Evolutionary conservation across 169 alveolate species (phyloP), one percentile per base, ranked within the genome.

Genomic region (Plasmodium malariae): DNA sequence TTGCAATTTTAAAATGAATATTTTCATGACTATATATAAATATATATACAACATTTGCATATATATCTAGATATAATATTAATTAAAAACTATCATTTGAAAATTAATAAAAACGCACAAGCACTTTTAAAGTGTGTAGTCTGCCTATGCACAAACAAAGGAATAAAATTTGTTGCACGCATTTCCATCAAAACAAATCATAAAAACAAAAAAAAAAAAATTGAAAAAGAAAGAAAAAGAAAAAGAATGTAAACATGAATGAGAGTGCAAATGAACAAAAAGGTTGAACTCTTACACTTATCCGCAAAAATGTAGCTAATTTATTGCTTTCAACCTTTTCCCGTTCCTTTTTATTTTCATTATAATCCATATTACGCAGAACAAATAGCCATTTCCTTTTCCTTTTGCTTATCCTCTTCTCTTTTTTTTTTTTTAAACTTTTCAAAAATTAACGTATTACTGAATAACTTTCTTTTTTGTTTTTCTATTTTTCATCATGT

Each of bases 1-100:
- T 9, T 54, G 54, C 72, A 54, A 54, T 34, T 73, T 73, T 12
- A 17, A 54, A 54, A 55, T 73, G 19, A 69, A 19, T 28, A 43
- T 21, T 21, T 45, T 14, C 24, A 45, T 45, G 17, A 6, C 63
- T n/a, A n/a, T n/a, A n/a, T 34, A 55, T 73, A 26, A 69, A 19
- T 28, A 43, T 21, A 45, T 45, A 17, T 45, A 45, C 63, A 30
- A 6, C 63, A 5, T 30, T n/a, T 45, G 45, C 40, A 63, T 45
- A 69, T n/a, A 51, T n/a, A 51, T 51, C 9, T 40, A 5, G n/a
- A n/a, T n/a, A n/a, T 40, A 9, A 9, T n/a, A 6, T 51, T 51
- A 51, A 51, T 51, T 51, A 51, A 51, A 51, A 51, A 51, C 62
- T n/a, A 6, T 51, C 14, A 19, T 55, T 55, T 55, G 21, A 55